Evolutionary conservation across 306 rosid species (phyloP).

Genomic region (Vigna radiata): DNA sequence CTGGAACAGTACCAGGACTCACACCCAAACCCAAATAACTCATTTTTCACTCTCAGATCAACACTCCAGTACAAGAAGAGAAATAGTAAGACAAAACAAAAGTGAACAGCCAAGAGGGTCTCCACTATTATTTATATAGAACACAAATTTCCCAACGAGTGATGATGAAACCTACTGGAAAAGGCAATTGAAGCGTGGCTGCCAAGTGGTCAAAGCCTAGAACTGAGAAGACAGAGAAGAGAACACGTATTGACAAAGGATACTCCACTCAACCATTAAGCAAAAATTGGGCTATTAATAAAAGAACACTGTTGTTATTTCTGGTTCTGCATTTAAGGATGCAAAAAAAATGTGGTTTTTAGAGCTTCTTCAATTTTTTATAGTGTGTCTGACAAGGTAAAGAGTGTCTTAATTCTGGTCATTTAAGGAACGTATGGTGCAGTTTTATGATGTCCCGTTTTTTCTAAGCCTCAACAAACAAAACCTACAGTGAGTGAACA

Average conservation of each 20-base stretch:
- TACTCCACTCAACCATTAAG: conserved; percentile 20
- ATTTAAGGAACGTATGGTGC: conserved; percentile 43
- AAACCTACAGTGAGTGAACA: neutral
- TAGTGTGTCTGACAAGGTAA: conserved; percentile 41
- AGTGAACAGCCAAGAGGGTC: neutral
- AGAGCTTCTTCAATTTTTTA: conserved; percentile 21
- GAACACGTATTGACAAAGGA: conserved; percentile 25
- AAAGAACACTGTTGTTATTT: conserved; percentile 31
- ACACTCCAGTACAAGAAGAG: neutral
- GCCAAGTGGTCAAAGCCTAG: conserved; percentile 53
- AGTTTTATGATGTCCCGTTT: conserved; percentile 38
- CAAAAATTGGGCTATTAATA: conserved; percentile 22
- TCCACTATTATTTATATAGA: conserved; percentile 30
- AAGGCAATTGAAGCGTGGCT: neutral
- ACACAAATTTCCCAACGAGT: conserved; percentile 34
- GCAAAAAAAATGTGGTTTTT: conserved; percentile 24
- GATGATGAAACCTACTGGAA: conserved; percentile 34
- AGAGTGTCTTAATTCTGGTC: conserved; percentile 42
- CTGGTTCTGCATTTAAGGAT: conserved; percentile 42
- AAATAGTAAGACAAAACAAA: neutral
- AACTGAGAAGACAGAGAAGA: conserved; percentile 21
- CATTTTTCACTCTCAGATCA: conserved; percentile 48
- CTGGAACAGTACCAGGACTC: conserved; percentile 78
- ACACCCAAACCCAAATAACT: conserved; percentile 77
- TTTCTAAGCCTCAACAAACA: conserved; percentile 24